Conservation (phyloP, 1,284 basidiomycete species). For the Ganoderma sinense region DNA sequence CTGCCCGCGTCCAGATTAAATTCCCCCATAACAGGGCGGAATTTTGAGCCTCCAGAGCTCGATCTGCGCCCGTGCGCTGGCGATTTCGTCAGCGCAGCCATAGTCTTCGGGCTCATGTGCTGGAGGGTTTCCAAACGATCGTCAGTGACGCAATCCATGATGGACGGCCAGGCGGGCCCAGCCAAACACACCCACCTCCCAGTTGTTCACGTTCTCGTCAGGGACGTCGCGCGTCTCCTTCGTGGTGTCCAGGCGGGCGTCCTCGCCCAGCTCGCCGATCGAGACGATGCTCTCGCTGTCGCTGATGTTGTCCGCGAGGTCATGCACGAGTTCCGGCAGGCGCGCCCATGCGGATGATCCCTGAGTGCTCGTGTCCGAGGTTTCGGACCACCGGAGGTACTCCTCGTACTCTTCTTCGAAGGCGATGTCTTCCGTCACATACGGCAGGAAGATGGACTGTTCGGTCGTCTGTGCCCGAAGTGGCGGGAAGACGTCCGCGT, state of each 20-base stretch:
- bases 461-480: conserved; percentile 83
- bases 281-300: conserved; percentile 90
- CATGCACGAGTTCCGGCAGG: conserved; percentile 72
- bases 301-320: conserved; percentile 83
- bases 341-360: conserved; percentile 79
- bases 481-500: conserved; percentile 85
- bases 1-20: conserved; percentile 80
- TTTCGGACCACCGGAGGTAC: conserved; percentile 76
- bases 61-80: conserved; percentile 82
- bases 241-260: conserved; percentile 68
- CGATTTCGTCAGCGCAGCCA: conserved; percentile 89
- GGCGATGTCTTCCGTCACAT: conserved; percentile 85
- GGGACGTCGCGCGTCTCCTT: conserved; percentile 68
- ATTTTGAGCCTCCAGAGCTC: conserved; percentile 79
- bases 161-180: background rate
- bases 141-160: conserved; percentile 11
- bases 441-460: conserved; percentile 85
- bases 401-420: conserved; percentile 92
- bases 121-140: conserved; percentile 40
- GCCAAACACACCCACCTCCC: conserved; percentile 75
- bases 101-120: conserved; percentile 95
- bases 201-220: conserved; percentile 88
- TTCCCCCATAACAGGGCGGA: conserved; percentile 79
- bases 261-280: conserved; percentile 87
- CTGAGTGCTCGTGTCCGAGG: conserved; percentile 48